phyloP scores from a whole-genome alignment of 345 rosid species.

The Pugionium dolabratum region DNA sequence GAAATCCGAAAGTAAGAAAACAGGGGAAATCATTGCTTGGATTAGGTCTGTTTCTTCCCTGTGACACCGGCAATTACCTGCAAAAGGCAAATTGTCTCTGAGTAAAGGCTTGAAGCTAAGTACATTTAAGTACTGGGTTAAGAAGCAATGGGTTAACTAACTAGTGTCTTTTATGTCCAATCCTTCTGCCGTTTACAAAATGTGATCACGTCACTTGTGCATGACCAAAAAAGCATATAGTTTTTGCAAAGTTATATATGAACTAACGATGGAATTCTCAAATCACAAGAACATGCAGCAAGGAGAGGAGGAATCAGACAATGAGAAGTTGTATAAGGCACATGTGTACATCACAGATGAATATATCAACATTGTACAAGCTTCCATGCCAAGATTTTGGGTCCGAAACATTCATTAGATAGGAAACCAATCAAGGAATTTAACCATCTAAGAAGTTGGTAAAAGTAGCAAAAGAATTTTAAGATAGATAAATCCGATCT shows the following conservation, averaged over 20 bases:
- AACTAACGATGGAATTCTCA: slow-evolving; percentile 3
- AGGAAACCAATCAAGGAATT: neutral
- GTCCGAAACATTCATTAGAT: neutral
- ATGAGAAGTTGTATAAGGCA: slow-evolving; percentile 2
- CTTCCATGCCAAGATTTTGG: neutral
- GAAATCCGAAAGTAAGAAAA: slow-evolving; percentile 22
- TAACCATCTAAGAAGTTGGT: neutral
- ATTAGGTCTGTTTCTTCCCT: slow-evolving; percentile 62
- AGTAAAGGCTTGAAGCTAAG: slow-evolving; percentile 1
- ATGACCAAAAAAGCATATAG: neutral
- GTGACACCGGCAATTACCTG: slow-evolving; percentile 89
- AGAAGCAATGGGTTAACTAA: neutral
- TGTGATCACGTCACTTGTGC: neutral
- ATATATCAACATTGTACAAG: neutral
- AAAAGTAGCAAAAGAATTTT: neutral
- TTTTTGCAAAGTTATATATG: slow-evolving; percentile 1
- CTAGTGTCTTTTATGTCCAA: neutral
- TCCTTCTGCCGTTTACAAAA: neutral
- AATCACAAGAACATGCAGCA: slow-evolving; percentile 12
- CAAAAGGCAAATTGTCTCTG: slow-evolving; percentile 20
- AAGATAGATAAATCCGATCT: neutral
- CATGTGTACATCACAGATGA: neutral
- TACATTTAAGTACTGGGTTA: neutral
- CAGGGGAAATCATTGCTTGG: slow-evolving; percentile 8
- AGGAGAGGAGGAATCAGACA: neutral